phyloP scores from a whole-genome alignment of 1,284 basidiomycete genomes.

The Ceratobasidium papillatum region DNA sequence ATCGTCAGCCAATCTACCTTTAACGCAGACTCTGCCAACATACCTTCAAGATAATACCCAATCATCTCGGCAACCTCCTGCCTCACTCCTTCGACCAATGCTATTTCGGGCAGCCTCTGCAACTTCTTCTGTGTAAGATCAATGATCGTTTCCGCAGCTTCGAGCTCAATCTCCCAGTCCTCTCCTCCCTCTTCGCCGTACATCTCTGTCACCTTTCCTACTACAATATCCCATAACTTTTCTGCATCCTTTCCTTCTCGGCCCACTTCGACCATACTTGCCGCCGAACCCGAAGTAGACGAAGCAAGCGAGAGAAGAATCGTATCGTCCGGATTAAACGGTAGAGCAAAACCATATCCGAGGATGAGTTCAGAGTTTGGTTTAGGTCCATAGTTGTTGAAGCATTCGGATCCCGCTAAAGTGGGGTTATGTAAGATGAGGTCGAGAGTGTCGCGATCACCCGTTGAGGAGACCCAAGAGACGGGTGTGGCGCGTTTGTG shows the following conservation, averaged over 20 bases:
- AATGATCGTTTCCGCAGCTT: slow-evolving; percentile 60
- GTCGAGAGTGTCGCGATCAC: slow-evolving; percentile 45
- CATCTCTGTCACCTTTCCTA: slow-evolving; percentile 56
- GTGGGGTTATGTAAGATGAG: slow-evolving; percentile 61
- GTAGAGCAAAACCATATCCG: slow-evolving; percentile 85
- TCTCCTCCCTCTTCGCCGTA: slow-evolving; percentile 51
- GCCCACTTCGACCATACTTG: slow-evolving; percentile 69
- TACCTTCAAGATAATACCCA: slow-evolving; percentile 45
- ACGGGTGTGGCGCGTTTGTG: slow-evolving; percentile 77
- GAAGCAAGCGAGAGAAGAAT: slow-evolving; percentile 78
- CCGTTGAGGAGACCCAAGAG: slow-evolving; percentile 73
- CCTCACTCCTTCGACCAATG: slow-evolving; percentile 47
- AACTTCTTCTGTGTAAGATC: slow-evolving; percentile 70
- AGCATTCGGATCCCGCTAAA: slow-evolving; percentile 66
- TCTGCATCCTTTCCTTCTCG: slow-evolving; percentile 48
- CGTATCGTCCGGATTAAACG: slow-evolving; percentile 82
- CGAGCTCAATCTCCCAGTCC: slow-evolving; percentile 64
- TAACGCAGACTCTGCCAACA: not conserved
- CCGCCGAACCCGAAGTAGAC: slow-evolving; percentile 47
- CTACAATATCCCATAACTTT: slow-evolving; percentile 65
- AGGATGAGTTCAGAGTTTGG: slow-evolving; percentile 87
- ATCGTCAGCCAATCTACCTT: slow-evolving; percentile 1
- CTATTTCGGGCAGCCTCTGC: slow-evolving; percentile 58
- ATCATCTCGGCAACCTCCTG: slow-evolving; percentile 45
- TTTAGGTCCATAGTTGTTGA: slow-evolving; percentile 89